Percentiles rank a stretch among this genome's conserved stretches.
Evolutionary conservation across 164 flowering plant species (phyloP).

Genomic region (Liriodendron chinense): DNA sequence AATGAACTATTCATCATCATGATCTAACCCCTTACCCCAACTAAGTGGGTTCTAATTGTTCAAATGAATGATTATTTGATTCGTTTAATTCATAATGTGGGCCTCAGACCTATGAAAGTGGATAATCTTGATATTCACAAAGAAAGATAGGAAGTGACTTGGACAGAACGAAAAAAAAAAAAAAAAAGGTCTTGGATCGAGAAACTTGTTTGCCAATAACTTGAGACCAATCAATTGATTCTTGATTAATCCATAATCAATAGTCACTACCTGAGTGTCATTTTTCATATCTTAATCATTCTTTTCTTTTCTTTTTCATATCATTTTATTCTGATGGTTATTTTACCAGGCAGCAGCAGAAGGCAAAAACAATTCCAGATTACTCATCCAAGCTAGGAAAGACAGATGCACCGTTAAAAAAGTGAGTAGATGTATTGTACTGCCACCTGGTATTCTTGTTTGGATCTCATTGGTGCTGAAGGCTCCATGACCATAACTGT

Average conservation of each 20-base stretch:
- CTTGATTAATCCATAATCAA: not conserved
- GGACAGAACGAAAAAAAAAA: not conserved
- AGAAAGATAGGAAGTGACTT: not conserved
- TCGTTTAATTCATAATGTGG: too few relatives aligned
- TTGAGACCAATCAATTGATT: not conserved
- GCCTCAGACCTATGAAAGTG: not conserved
- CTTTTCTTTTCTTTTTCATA: not conserved
- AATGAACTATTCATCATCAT: too few relatives aligned
- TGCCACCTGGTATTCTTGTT: not conserved
- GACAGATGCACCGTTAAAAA: conserved; percentile 36
- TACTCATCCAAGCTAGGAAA: conserved; percentile 32
- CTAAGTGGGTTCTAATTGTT: too few relatives aligned
- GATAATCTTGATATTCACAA: not conserved
- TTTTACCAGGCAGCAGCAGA: conserved; percentile 43
- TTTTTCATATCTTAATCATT: not conserved
- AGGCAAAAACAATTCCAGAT: conserved; percentile 36
- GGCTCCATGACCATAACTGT: not conserved
- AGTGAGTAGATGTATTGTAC: conserved; percentile 30
- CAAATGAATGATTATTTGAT: too few relatives aligned
- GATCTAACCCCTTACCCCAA: too few relatives aligned
- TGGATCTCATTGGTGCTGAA: not conserved
- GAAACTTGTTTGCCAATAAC: not conserved
- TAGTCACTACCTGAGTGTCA: not conserved
- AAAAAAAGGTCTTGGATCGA: too few relatives aligned
- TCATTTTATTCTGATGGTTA: not conserved